A percentile compares a stretch with the other conserved stretches of the same genome.
Conservation (phyloP, 805 yeast genomes). For the Myxozyma geophila region DNA sequence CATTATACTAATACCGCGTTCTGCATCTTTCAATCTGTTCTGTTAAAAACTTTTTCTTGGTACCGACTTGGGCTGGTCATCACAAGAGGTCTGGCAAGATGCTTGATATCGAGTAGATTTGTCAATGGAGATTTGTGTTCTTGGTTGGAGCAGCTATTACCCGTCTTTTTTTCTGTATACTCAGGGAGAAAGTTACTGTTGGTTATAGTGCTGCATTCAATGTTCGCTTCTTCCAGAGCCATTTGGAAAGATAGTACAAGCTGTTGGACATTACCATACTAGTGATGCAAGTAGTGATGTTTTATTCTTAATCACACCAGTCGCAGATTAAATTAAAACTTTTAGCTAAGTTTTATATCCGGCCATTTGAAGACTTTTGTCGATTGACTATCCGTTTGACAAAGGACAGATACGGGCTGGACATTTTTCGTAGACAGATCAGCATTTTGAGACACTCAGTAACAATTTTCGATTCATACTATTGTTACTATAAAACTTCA, state of each 20-base stretch:
- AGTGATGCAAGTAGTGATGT: too few species aligned
- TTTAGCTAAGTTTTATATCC: not conserved
- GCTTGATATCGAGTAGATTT: not conserved
- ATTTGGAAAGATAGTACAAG: too few species aligned
- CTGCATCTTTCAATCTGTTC: not conserved
- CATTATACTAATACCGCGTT: not conserved
- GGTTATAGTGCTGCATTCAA: not conserved
- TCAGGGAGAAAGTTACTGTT: not conserved
- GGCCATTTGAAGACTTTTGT: slow-evolving; percentile 39
- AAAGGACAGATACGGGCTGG: slow-evolving; percentile 39
- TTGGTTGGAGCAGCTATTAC: not conserved
- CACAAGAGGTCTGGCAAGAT: not conserved
- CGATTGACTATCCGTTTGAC: slow-evolving; percentile 19
- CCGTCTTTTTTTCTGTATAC: not conserved
- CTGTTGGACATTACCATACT: too few species aligned
- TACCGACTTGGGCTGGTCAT: slow-evolving; percentile 1
- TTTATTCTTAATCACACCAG: not conserved
- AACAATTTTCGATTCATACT: not conserved
- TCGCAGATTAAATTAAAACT: slow-evolving; percentile 15
- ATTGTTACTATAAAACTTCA: too few species aligned
- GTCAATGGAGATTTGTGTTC: not conserved
- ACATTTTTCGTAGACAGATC: slow-evolving; percentile 16
- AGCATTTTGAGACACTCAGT: not conserved
- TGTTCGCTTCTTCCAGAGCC: not conserved
- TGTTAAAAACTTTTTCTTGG: not conserved